Conservation (phyloP, 306 rosid species). For the Glycine tomentella region DNA sequence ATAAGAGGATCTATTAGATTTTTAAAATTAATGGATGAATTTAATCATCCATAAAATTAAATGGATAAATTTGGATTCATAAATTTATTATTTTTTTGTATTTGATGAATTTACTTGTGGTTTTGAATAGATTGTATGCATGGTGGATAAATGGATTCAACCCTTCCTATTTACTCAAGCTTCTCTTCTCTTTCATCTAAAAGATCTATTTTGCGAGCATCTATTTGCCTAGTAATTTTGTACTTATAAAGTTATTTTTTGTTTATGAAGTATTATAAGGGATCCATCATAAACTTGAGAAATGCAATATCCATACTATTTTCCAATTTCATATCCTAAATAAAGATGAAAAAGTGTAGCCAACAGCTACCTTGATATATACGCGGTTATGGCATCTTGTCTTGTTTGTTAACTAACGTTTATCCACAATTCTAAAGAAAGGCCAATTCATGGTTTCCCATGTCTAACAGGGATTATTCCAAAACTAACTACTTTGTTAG, state of each 20-base stretch:
- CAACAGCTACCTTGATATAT: background rate
- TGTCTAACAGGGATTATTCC: no score
- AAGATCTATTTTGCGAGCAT: background rate
- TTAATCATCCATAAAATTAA: no score
- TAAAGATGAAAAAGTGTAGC: background rate
- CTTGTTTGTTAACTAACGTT: background rate
- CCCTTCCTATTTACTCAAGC: no score
- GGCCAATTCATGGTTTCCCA: background rate
- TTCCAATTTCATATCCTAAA: background rate
- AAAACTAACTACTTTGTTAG: no score
- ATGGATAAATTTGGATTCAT: no score
- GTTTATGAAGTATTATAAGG: background rate
- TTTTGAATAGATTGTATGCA: no score
- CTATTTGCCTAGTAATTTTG: background rate
- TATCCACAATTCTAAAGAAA: background rate
- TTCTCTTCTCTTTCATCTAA: no score
- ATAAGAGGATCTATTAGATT: no score
- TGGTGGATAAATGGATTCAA: no score
- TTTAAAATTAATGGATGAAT: no score
- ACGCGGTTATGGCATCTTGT: background rate
- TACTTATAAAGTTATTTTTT: background rate
- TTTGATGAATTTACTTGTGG: no score
- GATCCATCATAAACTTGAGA: background rate
- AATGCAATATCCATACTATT: background rate
- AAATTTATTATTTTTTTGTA: no score